Base-by-base conservation (phyloP, 1,139 yeast species). In the Suhomyces coccinellae region DNA sequence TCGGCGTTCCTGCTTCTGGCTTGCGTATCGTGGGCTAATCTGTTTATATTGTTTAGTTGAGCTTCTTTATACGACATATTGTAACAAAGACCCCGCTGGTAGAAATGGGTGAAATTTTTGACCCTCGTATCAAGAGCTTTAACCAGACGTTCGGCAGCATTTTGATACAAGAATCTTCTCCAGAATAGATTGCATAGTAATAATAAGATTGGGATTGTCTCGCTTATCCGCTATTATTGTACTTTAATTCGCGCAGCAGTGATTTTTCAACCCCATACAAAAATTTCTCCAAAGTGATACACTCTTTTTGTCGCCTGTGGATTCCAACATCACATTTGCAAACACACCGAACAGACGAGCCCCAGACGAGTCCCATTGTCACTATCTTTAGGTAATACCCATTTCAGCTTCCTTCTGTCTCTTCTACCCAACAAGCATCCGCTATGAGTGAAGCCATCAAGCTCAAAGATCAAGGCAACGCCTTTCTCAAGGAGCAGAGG, bases 1-100 rank as follows among this genome's bases (percentile, higher is more conserved):
- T 95, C 52, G 99, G 99, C 22, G 89, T 90, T n/a, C 87, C 95
- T 24, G 95, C 96, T n/a, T 86, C 97, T 26, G 99, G 99, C 17
- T 78, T 91, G 59, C 82, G 95, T 54, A 75, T 82, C 40, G 65
- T 63, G 52, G 68, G 62, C 40, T 66, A 52, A 42, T 35, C 33
- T 11, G 13, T 28, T 27, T 36, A 36, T 36, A 36, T 36, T 36
- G 38, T 36, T 36, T 36, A 36, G 17, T 34, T 27, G 32, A 36
- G 27, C 14, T 36, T 27, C 15, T 28, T 26, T 15, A 16, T 15
- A 33, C 34, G 34, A 32, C n/a, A 13, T 12, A 9, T 32, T 32
- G 24, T 16, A 16, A 22, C 9, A 31, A 16, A 22, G 3, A 31
- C 24, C 8, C 24, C 8, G 24, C 24, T 9, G 20, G 24, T 20